Conservation (phyloP, 495 filamentous ascomycete genomes). For the Lasiosphaeris hirsuta region DNA sequence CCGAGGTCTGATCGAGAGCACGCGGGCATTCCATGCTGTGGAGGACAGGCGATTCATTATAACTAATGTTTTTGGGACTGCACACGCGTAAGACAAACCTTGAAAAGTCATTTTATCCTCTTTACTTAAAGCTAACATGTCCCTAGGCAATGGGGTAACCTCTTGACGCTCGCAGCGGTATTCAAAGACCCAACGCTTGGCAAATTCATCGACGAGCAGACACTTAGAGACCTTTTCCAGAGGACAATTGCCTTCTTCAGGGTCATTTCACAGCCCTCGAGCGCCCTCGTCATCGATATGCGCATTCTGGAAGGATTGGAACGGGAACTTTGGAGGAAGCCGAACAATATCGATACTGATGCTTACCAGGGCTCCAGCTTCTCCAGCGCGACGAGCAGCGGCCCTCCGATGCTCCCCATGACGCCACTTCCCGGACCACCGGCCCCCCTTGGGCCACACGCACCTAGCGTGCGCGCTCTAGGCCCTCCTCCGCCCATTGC, state of each 20-base stretch:
- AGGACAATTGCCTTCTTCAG: constrained; percentile 71
- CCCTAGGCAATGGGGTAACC: constrained; percentile 90
- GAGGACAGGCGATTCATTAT: constrained; percentile 66
- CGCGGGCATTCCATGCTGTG: constrained; percentile 76
- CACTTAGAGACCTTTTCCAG: constrained; percentile 50
- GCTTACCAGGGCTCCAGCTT: constrained; percentile 38
- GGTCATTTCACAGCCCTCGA: constrained; percentile 58
- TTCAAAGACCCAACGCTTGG: constrained; percentile 58
- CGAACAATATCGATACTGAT: constrained; percentile 17
- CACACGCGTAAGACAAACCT: constrained; percentile 76
- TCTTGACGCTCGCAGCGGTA: constrained; percentile 80
- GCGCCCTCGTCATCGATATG: constrained; percentile 63
- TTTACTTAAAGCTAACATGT: constrained; percentile 5
- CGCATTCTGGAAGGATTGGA: constrained; percentile 63
- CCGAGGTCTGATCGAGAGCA: constrained; percentile 76
- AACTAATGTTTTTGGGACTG: constrained; percentile 92
- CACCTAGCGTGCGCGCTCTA: not conserved
- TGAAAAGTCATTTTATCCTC: constrained; percentile 9
- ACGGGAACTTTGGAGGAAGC: constrained; percentile 41
- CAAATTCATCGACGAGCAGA: constrained; percentile 46
- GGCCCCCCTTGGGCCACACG: not conserved
- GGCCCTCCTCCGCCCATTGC: not conserved
- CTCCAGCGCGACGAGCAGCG: constrained; percentile 40
- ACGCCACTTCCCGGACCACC: not conserved
- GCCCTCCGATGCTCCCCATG: constrained; percentile 14